Evolutionary conservation across 108 stramenopile genomes (phyloP), one percentile per base, ranked within the genome.

Genomic region (Discostella pseudostelligera): DNA sequence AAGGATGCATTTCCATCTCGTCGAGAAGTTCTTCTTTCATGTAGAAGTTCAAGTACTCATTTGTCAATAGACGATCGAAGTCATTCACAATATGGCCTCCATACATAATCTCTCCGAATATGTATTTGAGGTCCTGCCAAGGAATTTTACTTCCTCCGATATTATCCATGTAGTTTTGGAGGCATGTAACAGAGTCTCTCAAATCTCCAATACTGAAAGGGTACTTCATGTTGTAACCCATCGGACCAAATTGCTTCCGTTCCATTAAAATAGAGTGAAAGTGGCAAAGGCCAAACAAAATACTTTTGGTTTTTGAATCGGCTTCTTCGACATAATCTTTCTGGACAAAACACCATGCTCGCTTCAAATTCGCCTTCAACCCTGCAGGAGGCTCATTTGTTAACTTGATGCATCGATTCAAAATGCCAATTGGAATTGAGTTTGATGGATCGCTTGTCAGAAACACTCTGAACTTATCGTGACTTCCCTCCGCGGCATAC

Each of bases 71-170:
- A n/a, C 95, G 87, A 62, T 96, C 95, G 63, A 93, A 93, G 61
- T 96, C 95, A 82, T 96, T 96, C 29, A 96, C 95, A 48, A 96
- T 96, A 71, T 96, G 95, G 20, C 95, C 95, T 24, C 95, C 95
- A 63, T 96, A 96, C 85, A 96, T 94, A 54, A 96, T 96, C 75
- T 96, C 93, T 28, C 95, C 95, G 59, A 96, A 94, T 49, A 96
- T 87, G 56, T 95, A 95, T 69, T 89, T 84, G 49, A 96, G 79
- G 72, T 96, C 95, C 42, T 89, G 80, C 95, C 95, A 96, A 0
- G 95, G 95, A 65, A 95, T 93, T 74, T 95, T 95, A 9, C 89
- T 85, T 19, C 92, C 90, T 9, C 87, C 88, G 32, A 74, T 80
- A 65, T 92, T 94, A 54, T 96, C 95, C 88, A 94, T 93, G 61